phyloP scores from a whole-genome alignment of 2,329 filamentous ascomycete species.

The Ambrosiella beaveri region DNA sequence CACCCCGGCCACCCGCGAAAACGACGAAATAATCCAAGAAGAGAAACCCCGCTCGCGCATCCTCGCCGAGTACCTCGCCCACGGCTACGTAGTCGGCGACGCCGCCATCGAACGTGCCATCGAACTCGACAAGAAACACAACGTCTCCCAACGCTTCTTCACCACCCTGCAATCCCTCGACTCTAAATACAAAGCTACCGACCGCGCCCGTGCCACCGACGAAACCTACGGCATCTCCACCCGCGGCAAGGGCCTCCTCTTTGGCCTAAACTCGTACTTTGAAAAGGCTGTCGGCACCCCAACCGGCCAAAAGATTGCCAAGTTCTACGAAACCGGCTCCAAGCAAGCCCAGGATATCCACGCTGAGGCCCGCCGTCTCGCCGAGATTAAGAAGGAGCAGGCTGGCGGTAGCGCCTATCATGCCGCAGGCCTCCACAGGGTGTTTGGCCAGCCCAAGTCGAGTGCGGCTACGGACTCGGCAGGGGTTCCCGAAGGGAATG shows the following conservation, averaged over 20 bases:
- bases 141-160: constrained; percentile 66
- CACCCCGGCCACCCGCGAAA: constrained; percentile 5
- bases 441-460: constrained; percentile 36
- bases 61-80: constrained; percentile 87
- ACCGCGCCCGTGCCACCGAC: constrained; percentile 72
- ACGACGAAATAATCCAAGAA: constrained; percentile 69
- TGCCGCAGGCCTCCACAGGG: constrained; percentile 37
- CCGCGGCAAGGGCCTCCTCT: constrained; percentile 46
- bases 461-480: constrained; percentile 6
- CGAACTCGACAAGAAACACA: constrained; percentile 76
- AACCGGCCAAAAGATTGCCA: constrained; percentile 70
- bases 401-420: constrained; percentile 41
- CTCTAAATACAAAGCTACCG: constrained; percentile 68
- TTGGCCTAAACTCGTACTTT: constrained; percentile 71
- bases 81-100: constrained; percentile 72
- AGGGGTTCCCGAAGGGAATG: constrained; percentile 12
- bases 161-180: constrained; percentile 61
- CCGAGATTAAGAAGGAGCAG: constrained; percentile 64
- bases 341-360: constrained; percentile 93
- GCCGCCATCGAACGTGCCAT: constrained; percentile 66
- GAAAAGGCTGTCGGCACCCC: constrained; percentile 80
- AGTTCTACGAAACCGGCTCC: constrained; percentile 71
- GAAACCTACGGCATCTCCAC: constrained; percentile 65
- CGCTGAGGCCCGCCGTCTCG: constrained; percentile 71
- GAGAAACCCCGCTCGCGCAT: constrained; percentile 93